Evolutionary conservation across 2,329 filamentous ascomycete species (phyloP).

Genomic region (Microsporum ferrugineum): DNA sequence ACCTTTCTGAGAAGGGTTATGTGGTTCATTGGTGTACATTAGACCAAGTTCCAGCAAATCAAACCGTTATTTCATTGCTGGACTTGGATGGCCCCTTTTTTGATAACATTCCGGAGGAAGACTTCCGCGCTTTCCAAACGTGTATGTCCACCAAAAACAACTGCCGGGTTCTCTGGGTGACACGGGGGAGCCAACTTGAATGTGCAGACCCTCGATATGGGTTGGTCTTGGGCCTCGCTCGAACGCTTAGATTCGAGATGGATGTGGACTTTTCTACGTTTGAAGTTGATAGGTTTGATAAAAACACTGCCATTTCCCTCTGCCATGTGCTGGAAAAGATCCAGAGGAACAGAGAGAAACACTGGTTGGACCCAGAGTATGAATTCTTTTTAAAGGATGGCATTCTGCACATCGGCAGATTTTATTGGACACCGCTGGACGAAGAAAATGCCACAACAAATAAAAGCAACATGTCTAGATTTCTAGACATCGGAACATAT

Average conservation of each 20-base stretch:
- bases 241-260: slow-evolving; percentile 6
- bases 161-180: slow-evolving; percentile 10
- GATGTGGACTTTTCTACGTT: slow-evolving; percentile 4
- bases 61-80: not conserved
- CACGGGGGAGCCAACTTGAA: not conserved
- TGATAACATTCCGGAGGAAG: not conserved
- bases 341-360: no score
- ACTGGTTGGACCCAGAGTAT: not conserved
- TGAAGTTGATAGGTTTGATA: slow-evolving; percentile 5
- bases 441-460: not conserved
- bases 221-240: slow-evolving; percentile 2
- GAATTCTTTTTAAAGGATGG: slow-evolving; percentile 5
- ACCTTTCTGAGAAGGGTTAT: not conserved
- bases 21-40: not conserved
- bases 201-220: slow-evolving; percentile 7
- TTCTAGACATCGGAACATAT: not conserved
- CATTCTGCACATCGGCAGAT: not conserved
- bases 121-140: slow-evolving; percentile 14
- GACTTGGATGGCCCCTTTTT: not conserved
- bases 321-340: not conserved
- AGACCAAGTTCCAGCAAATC: not conserved
- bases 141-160: not conserved
- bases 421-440: slow-evolving; percentile 6
- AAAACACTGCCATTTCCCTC: not conserved
- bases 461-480: not conserved